Conservation (phyloP, 176 grass and related monocot genomes). For the Hordeum marinum region DNA sequence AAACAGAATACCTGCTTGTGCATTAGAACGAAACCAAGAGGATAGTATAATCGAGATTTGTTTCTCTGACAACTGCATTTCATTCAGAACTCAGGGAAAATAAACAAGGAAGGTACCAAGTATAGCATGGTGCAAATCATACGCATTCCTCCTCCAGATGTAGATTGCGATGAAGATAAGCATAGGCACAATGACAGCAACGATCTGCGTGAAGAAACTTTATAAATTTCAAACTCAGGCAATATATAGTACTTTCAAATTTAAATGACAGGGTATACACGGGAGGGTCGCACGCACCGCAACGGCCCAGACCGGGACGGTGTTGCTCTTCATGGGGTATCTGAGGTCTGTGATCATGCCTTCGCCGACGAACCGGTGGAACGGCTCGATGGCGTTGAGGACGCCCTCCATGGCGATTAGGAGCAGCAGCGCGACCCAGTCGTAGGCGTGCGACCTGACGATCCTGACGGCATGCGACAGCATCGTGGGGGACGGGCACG, state of each 20-base stretch:
- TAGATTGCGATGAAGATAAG: conserved; percentile 20
- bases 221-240: background rate
- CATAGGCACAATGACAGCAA: conserved; percentile 39
- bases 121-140: conserved; percentile 45
- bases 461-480: conserved; percentile 24
- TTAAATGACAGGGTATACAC: no score
- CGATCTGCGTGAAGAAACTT: background rate
- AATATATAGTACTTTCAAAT: background rate
- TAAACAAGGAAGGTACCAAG: conserved; percentile 6
- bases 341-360: conserved; percentile 70
- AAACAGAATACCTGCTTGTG: conserved; percentile 33
- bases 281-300: conserved; percentile 5
- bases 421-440: conserved; percentile 53
- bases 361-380: conserved; percentile 65
- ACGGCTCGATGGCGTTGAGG: conserved; percentile 69
- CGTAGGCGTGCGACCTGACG: conserved; percentile 35
- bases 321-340: conserved; percentile 70
- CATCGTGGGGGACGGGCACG: conserved; percentile 1
- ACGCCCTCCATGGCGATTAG: conserved; percentile 26
- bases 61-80: background rate
- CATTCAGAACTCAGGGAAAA: background rate
- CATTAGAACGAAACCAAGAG: background rate
- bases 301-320: conserved; percentile 60
- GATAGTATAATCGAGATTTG: background rate
- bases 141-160: conserved; percentile 21